Base-by-base conservation (phyloP, 768 basidiomycete genomes). In the Termitomyces sp. region DNA sequence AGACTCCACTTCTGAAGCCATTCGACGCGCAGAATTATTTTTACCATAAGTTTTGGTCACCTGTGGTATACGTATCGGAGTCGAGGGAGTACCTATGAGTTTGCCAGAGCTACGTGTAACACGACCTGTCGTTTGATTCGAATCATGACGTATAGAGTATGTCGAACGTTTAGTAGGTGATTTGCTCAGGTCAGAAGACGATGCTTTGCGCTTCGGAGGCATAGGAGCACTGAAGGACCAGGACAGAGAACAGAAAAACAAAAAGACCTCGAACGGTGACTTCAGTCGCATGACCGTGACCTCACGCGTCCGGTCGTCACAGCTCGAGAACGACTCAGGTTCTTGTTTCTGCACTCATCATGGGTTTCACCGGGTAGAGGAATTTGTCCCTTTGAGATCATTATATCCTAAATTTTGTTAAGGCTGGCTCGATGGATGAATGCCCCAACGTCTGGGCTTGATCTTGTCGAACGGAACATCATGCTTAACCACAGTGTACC, bases 391-490 rank as follows among this genome's bases (percentile, higher is more conserved):
- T 1, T 54, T 18, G 24, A n/a, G 39, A 41, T 56, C 18, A 31
- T 58, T 42, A 18, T 59, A n/a, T 37, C 36, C 53, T 61, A 59
- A 58, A 22, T 22, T 50, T 51, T 59, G 36, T 55, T 27, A 63
- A 91, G 90, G 48, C 74, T 93, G 54, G 91, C 88, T 45, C 81
- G 91, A 63, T 91, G 89, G 91, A 81, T 86, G 31, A 91, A 92
- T 71, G 87, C 90, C n/a, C 90, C 91, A 4, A 78, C 85, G 12
- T 80, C 82, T 55, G 88, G 89, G 31, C 71, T 92, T 22, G 81
- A 86, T 53, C 78, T 87, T 51, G 85, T 92, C 37, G 73, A 77
- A 60, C 81, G 88, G 46, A 91, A 91, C 63, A 85, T 93, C 47
- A 59, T 76, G 2, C 75, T 78, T 39, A 92, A 92, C 63, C 89